These are phyloP conservation scores for Exophiala aquamarina DNA, from an alignment of 2,329 filamentous ascomycete genomes.

Conservation along the genomic window DNA sequence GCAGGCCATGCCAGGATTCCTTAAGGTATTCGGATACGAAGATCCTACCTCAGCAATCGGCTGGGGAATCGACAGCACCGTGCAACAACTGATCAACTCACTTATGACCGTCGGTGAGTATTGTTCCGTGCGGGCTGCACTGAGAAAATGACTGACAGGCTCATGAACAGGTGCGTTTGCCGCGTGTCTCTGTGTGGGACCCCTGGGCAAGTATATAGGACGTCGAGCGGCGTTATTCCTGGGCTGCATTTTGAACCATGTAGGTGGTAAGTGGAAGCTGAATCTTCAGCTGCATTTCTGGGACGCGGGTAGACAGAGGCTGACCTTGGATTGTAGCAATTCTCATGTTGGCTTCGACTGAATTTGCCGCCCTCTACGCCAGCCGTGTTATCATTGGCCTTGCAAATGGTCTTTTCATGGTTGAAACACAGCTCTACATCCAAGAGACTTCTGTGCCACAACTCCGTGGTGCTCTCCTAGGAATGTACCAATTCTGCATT, in stretches of 20 bases:
- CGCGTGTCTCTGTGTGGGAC: too few species aligned
- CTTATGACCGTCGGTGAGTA: constrained; percentile 52
- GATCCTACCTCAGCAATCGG: constrained; percentile 35
- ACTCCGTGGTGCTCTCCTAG: constrained; percentile 48
- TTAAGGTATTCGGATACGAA: constrained; percentile 50
- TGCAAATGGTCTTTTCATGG: constrained; percentile 46
- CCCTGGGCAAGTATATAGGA: too few species aligned
- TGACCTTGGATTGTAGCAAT: constrained; percentile 50
- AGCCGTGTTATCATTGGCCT: constrained; percentile 47
- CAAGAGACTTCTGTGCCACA: constrained; percentile 50
- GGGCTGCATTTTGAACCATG: too few species aligned
- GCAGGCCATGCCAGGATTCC: constrained; percentile 50
- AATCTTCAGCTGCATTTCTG: too few species aligned
- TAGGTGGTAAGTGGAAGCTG: too few species aligned
- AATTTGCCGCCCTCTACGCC: constrained; percentile 43
- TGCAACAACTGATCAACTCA: constrained; percentile 53
- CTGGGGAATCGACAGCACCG: constrained; percentile 30
- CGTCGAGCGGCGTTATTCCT: too few species aligned
- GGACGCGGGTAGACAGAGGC: constrained; percentile 40
- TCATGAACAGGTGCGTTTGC: too few species aligned
- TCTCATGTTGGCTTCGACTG: constrained; percentile 45
- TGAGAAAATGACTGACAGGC: too few species aligned
- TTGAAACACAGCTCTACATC: constrained; percentile 49
- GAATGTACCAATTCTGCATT: constrained; percentile 33
- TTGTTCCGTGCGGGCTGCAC: constrained; percentile 45